phyloP scores from a whole-genome alignment of 2,329 filamentous ascomycete species.

The Chrysosporium keratinophilum region DNA sequence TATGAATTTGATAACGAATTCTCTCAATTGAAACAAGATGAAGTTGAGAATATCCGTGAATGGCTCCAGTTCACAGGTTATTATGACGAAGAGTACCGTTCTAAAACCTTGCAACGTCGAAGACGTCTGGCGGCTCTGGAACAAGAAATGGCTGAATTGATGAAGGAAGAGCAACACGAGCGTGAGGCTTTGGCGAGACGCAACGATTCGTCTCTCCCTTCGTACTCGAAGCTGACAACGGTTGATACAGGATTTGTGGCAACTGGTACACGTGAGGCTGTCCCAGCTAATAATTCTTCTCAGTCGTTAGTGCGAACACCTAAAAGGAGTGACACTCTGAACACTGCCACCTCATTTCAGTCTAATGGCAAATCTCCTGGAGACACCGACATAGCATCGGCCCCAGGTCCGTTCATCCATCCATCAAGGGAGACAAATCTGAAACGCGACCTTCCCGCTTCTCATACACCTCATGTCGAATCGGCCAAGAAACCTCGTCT shows the following conservation, averaged over 20 bases:
- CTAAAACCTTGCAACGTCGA: slow-evolving; percentile 16
- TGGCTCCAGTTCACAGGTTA: slow-evolving; percentile 30
- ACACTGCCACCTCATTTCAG: background rate
- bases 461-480: background rate
- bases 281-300: slow-evolving; percentile 2
- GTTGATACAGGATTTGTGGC: background rate
- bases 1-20: slow-evolving; percentile 15
- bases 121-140: slow-evolving; percentile 26
- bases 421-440: slow-evolving; percentile 1
- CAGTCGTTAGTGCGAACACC: background rate
- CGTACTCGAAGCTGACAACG: background rate
- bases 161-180: slow-evolving; percentile 16
- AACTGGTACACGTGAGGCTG: background rate
- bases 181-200: slow-evolving; percentile 11
- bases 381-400: background rate
- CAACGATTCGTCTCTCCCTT: background rate
- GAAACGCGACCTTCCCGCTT: background rate
- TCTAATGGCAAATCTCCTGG: background rate
- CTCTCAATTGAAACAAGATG: slow-evolving; percentile 7
- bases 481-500: background rate
- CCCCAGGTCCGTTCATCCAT: background rate
- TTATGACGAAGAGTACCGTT: slow-evolving; percentile 27
- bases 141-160: slow-evolving; percentile 20
- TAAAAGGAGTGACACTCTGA: background rate
- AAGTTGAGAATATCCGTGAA: slow-evolving; percentile 24